These are phyloP conservation scores for Cordyceps pruinosa DNA, from an alignment of 2,329 filamentous ascomycete genomes.

Conservation along the genomic window DNA sequence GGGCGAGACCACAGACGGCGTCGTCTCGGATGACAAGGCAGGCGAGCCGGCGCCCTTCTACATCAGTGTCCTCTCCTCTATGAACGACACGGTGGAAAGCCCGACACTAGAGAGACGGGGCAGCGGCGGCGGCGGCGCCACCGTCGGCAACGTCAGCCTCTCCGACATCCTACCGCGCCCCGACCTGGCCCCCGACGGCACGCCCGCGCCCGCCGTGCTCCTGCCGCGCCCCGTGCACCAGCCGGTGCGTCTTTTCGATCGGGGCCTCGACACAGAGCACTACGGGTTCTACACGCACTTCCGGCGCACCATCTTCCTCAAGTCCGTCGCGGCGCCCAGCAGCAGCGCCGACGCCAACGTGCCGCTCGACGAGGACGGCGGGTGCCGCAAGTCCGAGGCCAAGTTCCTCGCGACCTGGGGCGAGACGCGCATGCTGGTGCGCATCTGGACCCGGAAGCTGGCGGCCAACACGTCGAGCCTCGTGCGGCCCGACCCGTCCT, in stretches of 20 bases:
- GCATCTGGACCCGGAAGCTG: slow-evolving; percentile 54
- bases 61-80: slow-evolving; percentile 59
- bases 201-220: slow-evolving; percentile 63
- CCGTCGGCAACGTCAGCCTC: slow-evolving; percentile 21
- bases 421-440: slow-evolving; percentile 55
- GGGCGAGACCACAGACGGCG: slow-evolving; percentile 76
- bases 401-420: slow-evolving; percentile 51
- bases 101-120: slow-evolving; percentile 22
- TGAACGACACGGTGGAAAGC: slow-evolving; percentile 26
- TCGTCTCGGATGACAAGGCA: slow-evolving; percentile 58
- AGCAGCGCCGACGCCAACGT: slow-evolving; percentile 34
- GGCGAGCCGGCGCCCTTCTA: slow-evolving; percentile 88
- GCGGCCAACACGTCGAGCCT: slow-evolving; percentile 37
- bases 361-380: slow-evolving; percentile 48
- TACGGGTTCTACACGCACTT: slow-evolving; percentile 95
- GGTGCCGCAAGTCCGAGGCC: slow-evolving; percentile 46
- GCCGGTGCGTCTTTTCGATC: slow-evolving; percentile 78
- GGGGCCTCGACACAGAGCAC: slow-evolving; percentile 72
- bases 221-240: slow-evolving; percentile 67
- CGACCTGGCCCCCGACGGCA: slow-evolving; percentile 57
- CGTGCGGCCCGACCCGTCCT: slow-evolving; percentile 23
- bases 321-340: slow-evolving; percentile 46
- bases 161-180: slow-evolving; percentile 55
- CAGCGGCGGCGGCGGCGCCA: slow-evolving; percentile 5
- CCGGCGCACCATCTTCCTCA: slow-evolving; percentile 77